Evolutionary conservation across 306 rosid species (phyloP).

Genomic region (Boehmeria nivea): DNA sequence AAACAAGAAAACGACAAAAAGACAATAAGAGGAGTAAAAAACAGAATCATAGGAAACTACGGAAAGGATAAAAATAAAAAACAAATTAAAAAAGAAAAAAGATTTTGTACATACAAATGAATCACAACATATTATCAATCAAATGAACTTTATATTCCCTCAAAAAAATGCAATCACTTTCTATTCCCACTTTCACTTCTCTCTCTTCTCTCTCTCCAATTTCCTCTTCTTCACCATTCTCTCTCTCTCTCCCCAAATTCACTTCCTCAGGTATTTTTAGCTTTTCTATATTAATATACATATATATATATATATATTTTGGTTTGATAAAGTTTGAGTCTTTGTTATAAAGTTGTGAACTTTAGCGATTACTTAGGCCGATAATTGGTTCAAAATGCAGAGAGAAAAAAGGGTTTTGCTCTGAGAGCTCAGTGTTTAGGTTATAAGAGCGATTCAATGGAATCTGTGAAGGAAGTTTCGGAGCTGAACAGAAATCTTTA

Average conservation of each 20-base stretch:
- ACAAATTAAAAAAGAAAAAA: no score
- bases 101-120: no score
- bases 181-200: constrained; percentile 9
- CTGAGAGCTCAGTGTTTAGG: constrained; percentile 32
- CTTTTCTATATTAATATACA: no score
- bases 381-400: not conserved
- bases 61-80: no score
- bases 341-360: not conserved
- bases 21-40: no score
- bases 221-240: constrained; percentile 9
- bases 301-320: not conserved
- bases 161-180: constrained; percentile 33
- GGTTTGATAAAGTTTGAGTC: not conserved
- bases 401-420: constrained; percentile 38
- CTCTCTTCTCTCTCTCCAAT: constrained; percentile 13
- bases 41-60: no score
- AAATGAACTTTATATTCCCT: not conserved
- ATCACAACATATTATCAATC: not conserved
- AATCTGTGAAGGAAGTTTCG: constrained; percentile 36
- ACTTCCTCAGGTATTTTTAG: not conserved
- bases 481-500: constrained; percentile 47
- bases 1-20: no score
- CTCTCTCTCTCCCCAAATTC: not conserved
- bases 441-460: constrained; percentile 45
- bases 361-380: not conserved